phyloP scores from a whole-genome alignment of 2,329 filamentous ascomycete genomes.

The Alternaria sp. region DNA sequence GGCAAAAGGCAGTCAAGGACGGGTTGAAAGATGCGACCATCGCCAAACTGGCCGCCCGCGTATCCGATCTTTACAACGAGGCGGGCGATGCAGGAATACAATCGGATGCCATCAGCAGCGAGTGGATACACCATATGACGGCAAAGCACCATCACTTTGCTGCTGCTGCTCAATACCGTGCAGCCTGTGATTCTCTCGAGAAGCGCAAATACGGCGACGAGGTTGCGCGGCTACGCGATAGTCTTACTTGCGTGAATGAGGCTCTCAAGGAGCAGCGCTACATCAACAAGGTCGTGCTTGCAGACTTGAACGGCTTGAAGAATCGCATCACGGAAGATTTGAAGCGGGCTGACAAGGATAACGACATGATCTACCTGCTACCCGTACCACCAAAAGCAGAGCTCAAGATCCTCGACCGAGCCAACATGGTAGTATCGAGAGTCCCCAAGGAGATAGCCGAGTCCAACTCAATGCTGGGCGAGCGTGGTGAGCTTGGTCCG shows the following conservation, averaged over 20 bases:
- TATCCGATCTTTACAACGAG: slow-evolving; percentile 87
- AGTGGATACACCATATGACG: slow-evolving; percentile 98
- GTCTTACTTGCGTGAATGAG: slow-evolving; percentile 81
- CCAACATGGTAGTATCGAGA: slow-evolving; percentile 83
- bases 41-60: slow-evolving; percentile 86
- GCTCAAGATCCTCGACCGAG: slow-evolving; percentile 82
- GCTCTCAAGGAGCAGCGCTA: slow-evolving; percentile 85
- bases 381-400: slow-evolving; percentile 88
- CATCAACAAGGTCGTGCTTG: slow-evolving; percentile 80
- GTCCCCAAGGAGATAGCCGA: slow-evolving; percentile 83
- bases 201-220: slow-evolving; percentile 96
- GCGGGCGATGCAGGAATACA: slow-evolving; percentile 87
- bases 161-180: slow-evolving; percentile 90
- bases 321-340: slow-evolving; percentile 83
- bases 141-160: slow-evolving; percentile 98
- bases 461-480: slow-evolving; percentile 80
- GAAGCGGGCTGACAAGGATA: slow-evolving; percentile 93
- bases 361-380: slow-evolving; percentile 92
- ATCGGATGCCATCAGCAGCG: slow-evolving; percentile 86
- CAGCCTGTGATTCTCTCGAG: slow-evolving; percentile 88
- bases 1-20: slow-evolving; percentile 96
- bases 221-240: slow-evolving; percentile 84
- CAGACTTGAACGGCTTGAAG: slow-evolving; percentile 84
- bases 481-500: slow-evolving; percentile 80
- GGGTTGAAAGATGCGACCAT: slow-evolving; percentile 91